Evolutionary conservation across 495 filamentous ascomycete genomes (phyloP), one percentile per base, ranked within the genome.

Genomic region (Aspergillus affinis): DNA sequence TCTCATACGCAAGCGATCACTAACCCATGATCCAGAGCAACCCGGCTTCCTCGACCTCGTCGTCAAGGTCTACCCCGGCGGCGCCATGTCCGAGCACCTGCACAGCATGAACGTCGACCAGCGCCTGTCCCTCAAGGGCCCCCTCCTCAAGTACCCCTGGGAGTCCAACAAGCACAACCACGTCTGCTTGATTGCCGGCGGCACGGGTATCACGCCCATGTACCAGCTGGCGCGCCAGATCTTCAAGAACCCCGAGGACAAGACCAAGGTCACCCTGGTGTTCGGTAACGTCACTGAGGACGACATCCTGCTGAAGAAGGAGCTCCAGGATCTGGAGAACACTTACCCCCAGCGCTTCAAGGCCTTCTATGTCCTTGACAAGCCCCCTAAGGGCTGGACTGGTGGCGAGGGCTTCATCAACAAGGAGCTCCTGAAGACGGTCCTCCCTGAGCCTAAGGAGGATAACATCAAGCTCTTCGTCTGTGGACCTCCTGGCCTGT

Each of bases 221-320:
- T 97, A 88, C 80, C 94, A 98, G 83, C 84, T 98, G 36, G 76
- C 82, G 54, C 79, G 89, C 19, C 80, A 87, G 51, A 96, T 98
- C 79, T 94, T 96, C 86, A 90, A 87, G 76, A 96, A 97, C 83
- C 93, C 93, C 48, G 86, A 93, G 27, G 93, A 97, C 80, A 89
- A 90, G 84, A 97, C 93, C 67, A 96, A 96, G 81, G 91, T 98
- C 30, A 97, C 93, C 19, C 84, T 98, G 15, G 85, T 98, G 17
- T 96, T 93, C 71, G 93, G 90, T 64, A 97, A 96, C 73, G 75
- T 96, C 51, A 79, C 69, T 21, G 90, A 96, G 77, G 84, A 92
- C 45, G 93, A 98, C 66, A 93, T 97, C 58, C 81, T 98, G 27
- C 76, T 97, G 68, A 93, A 91, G 84, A 79, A 84, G 61, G 91